Evolutionary conservation across 2,329 filamentous ascomycete genomes (phyloP).

Genomic region (Fusarium concolor): DNA sequence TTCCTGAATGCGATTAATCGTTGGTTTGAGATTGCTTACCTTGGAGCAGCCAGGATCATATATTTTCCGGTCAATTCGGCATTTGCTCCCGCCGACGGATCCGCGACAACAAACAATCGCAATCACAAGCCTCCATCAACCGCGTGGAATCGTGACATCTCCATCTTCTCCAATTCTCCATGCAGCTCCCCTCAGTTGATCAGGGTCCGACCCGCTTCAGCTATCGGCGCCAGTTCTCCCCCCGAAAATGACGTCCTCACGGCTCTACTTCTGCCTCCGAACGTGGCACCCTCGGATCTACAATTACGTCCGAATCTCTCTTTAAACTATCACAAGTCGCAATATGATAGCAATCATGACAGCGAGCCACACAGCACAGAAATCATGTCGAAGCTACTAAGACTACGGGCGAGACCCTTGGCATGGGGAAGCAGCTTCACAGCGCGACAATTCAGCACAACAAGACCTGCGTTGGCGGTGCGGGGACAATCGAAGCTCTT

Average conservation of each 20-base stretch:
- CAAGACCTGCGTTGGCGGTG: constrained; percentile 20
- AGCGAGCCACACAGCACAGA: neutral
- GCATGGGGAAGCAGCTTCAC: constrained; percentile 42
- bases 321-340: constrained; percentile 39
- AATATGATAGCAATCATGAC: constrained; percentile 2
- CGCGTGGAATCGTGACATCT: neutral
- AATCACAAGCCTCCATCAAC: neutral
- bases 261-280: constrained; percentile 33
- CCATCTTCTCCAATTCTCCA: neutral
- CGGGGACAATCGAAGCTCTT: constrained; percentile 59
- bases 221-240: constrained; percentile 31
- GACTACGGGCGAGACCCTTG: constrained; percentile 20
- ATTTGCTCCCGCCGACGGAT: neutral
- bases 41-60: neutral
- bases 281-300: constrained; percentile 14
- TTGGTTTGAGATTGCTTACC: neutral
- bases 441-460: constrained; percentile 38
- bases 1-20: neutral
- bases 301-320: constrained; percentile 24
- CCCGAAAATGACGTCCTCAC: constrained; percentile 37
- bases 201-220: constrained; percentile 15
- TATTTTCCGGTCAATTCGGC: neutral
- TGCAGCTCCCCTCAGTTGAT: neutral
- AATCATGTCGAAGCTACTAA: constrained; percentile 33
- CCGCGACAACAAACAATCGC: neutral